Base-by-base conservation (phyloP, 768 basidiomycete genomes). In the Hygrophorus pudorinus region DNA sequence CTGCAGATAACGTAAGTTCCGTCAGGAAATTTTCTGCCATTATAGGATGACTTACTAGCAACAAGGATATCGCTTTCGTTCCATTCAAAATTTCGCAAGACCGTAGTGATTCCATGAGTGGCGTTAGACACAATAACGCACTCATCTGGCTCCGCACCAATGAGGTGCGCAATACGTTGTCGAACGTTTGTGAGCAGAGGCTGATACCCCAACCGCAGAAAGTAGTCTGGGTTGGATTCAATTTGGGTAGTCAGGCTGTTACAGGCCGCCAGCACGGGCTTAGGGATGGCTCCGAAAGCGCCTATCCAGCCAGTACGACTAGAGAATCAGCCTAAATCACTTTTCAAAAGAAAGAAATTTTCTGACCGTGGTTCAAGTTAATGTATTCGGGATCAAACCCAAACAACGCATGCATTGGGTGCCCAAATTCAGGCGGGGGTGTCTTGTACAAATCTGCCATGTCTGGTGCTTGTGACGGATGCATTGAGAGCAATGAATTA, bases 51-150 rank as follows among this genome's bases (percentile, higher is more conserved):
- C 52, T 34, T 41, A 81, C 81, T 72, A 1, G 60, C 60, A 28
- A 86, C 56, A 41, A 88, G 63, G 14, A 81, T 62, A 57, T 88
- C 85, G 1, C 73, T 74, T 45, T 68, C 55, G 21, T 70, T 57
- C 81, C 79, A 84, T 36, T 67, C 61, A 18, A 87, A 64, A 53
- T 85, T 84, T 37, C 66, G 60, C 38, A 83, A 54, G 32, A 85
- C 63, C 7, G 76, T 84, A 46, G 75, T 75, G 32, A 86, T 52
- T 1, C 75, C 79, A 50, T 68, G 66, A 0, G 76, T 73, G 0
- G 77, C 67, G 52, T 81, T 82, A 0, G 70, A 60, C 1, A 78
- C 70, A 13, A 74, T 53, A 38, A 79, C 76, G 12, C 70, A 64
- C 20, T 73, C 66, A 9, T 77, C 74, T 10, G 51, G 45, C 0